A percentile compares a stretch with the other conserved stretches of the same genome.
These are phyloP conservation scores for Ophiosphaerella korrae DNA, from an alignment of 2,329 filamentous ascomycete species.

Conservation along the genomic window DNA sequence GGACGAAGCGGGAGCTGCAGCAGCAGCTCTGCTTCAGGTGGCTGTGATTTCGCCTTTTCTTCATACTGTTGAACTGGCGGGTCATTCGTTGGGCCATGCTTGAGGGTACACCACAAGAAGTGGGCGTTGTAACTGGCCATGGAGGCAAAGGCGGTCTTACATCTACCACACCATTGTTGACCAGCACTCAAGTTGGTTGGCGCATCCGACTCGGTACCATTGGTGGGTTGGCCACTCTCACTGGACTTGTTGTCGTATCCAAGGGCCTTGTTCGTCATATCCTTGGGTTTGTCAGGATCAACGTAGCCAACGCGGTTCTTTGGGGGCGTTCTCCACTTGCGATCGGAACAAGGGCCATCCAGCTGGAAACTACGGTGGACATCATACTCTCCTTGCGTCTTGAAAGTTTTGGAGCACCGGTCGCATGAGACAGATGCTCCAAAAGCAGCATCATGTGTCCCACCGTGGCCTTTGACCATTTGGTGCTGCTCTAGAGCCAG, in stretches of 20 bases:
- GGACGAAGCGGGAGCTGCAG: too few relatives aligned
- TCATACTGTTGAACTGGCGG: not conserved
- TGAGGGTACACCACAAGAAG: conserved; percentile 23
- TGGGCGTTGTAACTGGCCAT: conserved; percentile 21
- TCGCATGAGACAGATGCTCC: conserved; percentile 8
- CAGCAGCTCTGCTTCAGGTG: too few relatives aligned
- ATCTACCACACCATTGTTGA: conserved; percentile 19
- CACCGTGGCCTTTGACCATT: conserved; percentile 14
- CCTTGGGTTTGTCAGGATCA: conserved; percentile 16
- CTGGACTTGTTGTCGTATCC: conserved; percentile 10
- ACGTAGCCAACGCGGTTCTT: conserved; percentile 9
- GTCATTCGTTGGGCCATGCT: not conserved
- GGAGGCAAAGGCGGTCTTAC: conserved; percentile 27
- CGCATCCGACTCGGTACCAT: conserved; percentile 5
- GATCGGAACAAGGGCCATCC: conserved; percentile 20
- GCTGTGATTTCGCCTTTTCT: not conserved
- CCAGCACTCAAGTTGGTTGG: conserved; percentile 10
- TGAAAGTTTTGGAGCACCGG: conserved; percentile 17
- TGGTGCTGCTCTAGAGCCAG: conserved; percentile 28
- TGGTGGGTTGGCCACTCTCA: not conserved
- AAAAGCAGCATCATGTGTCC: too few relatives aligned
- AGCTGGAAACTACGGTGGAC: conserved; percentile 15
- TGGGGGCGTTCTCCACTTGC: conserved; percentile 5
- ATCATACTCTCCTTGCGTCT: conserved; percentile 7
- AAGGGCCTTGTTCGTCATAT: not conserved